Conservation (phyloP, 164 flowering plant genomes). For the Echeveria elegans region DNA sequence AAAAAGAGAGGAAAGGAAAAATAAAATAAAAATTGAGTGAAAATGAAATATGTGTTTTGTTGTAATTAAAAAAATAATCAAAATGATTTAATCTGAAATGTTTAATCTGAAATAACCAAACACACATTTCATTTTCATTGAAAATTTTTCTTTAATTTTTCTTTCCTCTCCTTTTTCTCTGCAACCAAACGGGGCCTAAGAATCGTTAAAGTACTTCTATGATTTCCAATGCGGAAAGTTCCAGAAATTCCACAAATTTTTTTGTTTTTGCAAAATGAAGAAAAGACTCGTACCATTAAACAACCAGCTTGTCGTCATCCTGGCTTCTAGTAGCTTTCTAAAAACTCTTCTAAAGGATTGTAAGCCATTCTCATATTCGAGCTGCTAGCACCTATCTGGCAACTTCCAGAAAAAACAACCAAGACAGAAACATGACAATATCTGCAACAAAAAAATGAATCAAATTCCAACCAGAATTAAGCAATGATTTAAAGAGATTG, state of each 20-base stretch:
- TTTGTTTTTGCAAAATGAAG: background rate
- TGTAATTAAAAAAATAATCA: too few relatives aligned
- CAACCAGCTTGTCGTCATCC: slow-evolving; percentile 66
- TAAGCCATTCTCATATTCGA: slow-evolving; percentile 17
- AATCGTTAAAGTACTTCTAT: too few relatives aligned
- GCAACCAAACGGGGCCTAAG: too few relatives aligned
- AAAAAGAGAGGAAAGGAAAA: too few relatives aligned
- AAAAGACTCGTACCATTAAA: slow-evolving; percentile 47
- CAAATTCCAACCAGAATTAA: background rate
- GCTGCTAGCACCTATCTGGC: slow-evolving; percentile 39
- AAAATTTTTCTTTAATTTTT: too few relatives aligned
- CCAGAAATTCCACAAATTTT: background rate
- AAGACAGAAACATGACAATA: slow-evolving; percentile 35
- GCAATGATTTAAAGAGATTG: too few relatives aligned
- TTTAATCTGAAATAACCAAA: too few relatives aligned
- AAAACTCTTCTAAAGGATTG: slow-evolving; percentile 80
- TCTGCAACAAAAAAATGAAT: background rate
- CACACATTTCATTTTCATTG: too few relatives aligned
- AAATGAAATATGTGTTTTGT: too few relatives aligned
- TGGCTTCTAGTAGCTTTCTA: slow-evolving; percentile 58
- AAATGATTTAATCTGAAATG: too few relatives aligned
- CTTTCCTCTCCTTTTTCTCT: too few relatives aligned
- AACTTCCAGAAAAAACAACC: slow-evolving; percentile 39
- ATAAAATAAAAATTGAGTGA: background rate
- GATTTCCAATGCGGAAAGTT: too few relatives aligned